phyloP scores from a whole-genome alignment of 305 asterid genomes.

The Fraxinus paxiana region DNA sequence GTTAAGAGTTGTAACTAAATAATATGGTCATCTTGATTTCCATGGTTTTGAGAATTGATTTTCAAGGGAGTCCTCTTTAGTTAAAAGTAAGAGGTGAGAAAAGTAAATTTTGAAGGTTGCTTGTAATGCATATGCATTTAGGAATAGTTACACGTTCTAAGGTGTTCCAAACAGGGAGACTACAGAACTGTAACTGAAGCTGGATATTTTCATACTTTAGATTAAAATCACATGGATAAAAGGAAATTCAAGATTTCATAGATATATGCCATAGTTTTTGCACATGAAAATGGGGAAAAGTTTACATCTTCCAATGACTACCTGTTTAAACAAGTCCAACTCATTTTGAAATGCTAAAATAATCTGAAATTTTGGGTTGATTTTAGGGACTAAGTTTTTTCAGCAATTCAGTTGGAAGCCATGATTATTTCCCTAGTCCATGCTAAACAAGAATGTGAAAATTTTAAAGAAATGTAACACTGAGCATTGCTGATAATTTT shows the following conservation, averaged over 20 bases:
- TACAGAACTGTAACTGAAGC: not conserved
- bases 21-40: not conserved
- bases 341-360: not conserved
- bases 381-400: not conserved
- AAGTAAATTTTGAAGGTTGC: not conserved
- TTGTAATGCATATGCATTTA: not conserved
- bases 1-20: not conserved
- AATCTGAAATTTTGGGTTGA: not conserved
- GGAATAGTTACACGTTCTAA: not conserved
- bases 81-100: not conserved
- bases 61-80: not conserved
- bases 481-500: not conserved
- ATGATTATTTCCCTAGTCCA: not conserved
- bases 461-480: not conserved
- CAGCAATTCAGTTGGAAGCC: not conserved
- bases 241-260: not conserved
- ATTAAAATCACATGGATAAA: not conserved
- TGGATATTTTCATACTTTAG: not conserved
- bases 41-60: not conserved
- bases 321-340: not conserved
- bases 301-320: not conserved
- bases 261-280: not conserved
- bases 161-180: not conserved
- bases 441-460: not conserved
- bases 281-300: not conserved